Evolutionary conservation across 306 rosid genomes (phyloP), one percentile per base, ranked within the genome.

Genomic region (Quillaja saponaria): DNA sequence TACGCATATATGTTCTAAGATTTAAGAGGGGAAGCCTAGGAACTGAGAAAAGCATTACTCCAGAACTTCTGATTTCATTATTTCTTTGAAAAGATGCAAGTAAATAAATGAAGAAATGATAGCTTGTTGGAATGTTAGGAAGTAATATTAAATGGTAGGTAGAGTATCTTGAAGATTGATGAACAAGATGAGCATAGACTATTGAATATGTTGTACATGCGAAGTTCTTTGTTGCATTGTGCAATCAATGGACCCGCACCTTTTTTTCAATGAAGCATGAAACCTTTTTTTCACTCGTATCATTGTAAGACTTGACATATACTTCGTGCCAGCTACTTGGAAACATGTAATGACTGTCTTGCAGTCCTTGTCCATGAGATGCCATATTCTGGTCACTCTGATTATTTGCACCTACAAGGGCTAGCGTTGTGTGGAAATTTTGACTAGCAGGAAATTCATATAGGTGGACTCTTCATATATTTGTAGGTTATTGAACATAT

Each of bases 401-500:
- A n/a, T 13, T 69, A 34, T 50, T 40, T 58, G 56, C 40, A 34
- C 55, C 33, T 52, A 11, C 47, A 34, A 34, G 44, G 61, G 34
- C 46, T 20, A n/a, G 44, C 11, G 33, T 5, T 17, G 11, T 35
- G 12, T 50, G 47, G 59, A 18, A 18, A 58, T 47, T 56, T 18
- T 50, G 56, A 41, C 64, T 64, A 47, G 34, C 42, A 14, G 49
- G 46, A 41, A 46, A 64, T 48, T 63, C 13, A 70, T 67, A 45
- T 42, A n/a, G n/a, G n/a, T n/a, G 14, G 59, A 44, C 71, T 17
- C 16, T 13, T 35, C 41, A 51, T 42, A 48, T 59, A 41, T 68
- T 61, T 63, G 47, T 59, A 92, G 99, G 99, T 92, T 35, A 92
- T 92, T 62, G 99, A 92, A 71, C 99, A 92, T 41, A 92, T 92